Evolutionary conservation across 352 stramenopile species (phyloP).

Genomic region (Pythium rishiriense): DNA sequence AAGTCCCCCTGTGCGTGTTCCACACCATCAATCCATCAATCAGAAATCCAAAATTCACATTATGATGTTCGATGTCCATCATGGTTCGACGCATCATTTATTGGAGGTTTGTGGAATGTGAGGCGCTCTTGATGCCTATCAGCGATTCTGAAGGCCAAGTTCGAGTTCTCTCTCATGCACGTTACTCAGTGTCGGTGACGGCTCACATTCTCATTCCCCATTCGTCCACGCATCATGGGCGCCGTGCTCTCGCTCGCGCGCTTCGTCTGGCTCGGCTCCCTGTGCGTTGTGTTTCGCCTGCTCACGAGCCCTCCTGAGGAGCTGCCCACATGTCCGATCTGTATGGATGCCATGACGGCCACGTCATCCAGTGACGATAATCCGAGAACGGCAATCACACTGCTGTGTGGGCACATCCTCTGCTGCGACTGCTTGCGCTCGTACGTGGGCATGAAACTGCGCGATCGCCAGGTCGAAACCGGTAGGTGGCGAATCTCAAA

Average conservation of each 20-base stretch:
- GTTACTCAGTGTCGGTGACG: too few relatives aligned
- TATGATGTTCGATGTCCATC: too few relatives aligned
- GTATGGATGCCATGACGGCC: background rate
- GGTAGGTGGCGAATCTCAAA: conserved; percentile 31
- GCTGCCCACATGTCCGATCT: background rate
- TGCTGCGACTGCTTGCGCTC: conserved; percentile 47
- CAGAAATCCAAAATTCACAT: too few relatives aligned
- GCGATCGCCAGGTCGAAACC: conserved; percentile 50
- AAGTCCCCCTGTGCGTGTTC: too few relatives aligned
- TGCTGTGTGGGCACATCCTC: too few relatives aligned
- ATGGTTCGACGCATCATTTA: too few relatives aligned
- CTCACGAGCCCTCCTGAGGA: background rate
- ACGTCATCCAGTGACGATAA: background rate
- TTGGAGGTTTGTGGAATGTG: too few relatives aligned
- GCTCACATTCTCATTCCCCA: background rate
- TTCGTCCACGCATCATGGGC: background rate
- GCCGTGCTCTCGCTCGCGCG: background rate
- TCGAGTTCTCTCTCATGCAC: too few relatives aligned
- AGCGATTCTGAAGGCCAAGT: too few relatives aligned
- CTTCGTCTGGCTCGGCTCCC: background rate
- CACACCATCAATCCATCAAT: too few relatives aligned
- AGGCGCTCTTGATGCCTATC: too few relatives aligned
- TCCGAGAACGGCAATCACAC: too few relatives aligned
- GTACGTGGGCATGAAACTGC: conserved; percentile 59
- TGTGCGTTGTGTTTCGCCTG: background rate